These are phyloP conservation scores for Corynespora cassiicola DNA, from an alignment of 2,329 filamentous ascomycete species.

Conservation along the genomic window DNA sequence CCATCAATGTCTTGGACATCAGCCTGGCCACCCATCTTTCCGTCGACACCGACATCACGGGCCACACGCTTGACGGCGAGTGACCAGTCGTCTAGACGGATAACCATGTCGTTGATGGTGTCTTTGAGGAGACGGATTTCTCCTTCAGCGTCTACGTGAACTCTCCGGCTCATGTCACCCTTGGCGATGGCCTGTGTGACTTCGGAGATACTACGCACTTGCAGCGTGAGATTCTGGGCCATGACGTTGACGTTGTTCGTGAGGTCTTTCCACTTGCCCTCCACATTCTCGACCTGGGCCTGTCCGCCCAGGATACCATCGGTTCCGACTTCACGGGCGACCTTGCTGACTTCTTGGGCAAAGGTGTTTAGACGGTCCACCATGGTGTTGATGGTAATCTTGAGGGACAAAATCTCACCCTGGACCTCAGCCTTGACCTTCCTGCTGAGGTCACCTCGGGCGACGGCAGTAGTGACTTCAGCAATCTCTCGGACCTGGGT, in stretches of 20 bases:
- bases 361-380: conserved; percentile 70
- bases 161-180: conserved; percentile 94
- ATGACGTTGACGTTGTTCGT: conserved; percentile 73
- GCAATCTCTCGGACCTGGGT: conserved; percentile 62
- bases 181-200: conserved; percentile 95
- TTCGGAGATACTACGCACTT: conserved; percentile 89
- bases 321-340: conserved; percentile 69
- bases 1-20: conserved; percentile 92
- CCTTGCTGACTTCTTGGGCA: conserved; percentile 70
- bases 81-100: conserved; percentile 91
- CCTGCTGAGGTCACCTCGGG: conserved; percentile 58
- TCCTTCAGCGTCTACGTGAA: conserved; percentile 92
- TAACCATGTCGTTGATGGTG: conserved; percentile 99
- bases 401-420: conserved; percentile 66
- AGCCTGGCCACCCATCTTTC: conserved; percentile 97
- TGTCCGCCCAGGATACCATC: conserved; percentile 70
- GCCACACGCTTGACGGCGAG: conserved; percentile 95
- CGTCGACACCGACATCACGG: conserved; percentile 95
- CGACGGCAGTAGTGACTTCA: conserved; percentile 60
- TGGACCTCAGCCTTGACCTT: conserved; percentile 60
- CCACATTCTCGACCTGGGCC: conserved; percentile 69
- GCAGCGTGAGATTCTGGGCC: conserved; percentile 67
- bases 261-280: conserved; percentile 71
- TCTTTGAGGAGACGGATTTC: conserved; percentile 94
- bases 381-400: conserved; percentile 83